phyloP scores from a whole-genome alignment of 257 asterid species.

The Ilex aquifolium region DNA sequence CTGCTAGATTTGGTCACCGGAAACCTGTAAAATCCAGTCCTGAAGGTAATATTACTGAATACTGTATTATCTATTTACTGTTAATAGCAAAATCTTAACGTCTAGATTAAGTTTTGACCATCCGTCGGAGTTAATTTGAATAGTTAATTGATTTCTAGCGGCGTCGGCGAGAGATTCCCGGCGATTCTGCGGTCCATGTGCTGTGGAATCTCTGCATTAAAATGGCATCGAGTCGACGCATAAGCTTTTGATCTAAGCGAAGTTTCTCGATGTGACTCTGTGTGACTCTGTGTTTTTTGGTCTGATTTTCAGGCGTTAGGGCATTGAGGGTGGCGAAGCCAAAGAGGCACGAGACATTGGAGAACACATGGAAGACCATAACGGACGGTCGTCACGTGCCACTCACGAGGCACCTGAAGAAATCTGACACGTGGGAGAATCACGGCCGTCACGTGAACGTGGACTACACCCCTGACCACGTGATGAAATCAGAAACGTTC shows the following conservation, averaged over 20 bases:
- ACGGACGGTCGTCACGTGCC: conserved; percentile 59
- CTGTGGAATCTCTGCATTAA: too few relatives aligned
- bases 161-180: too few relatives aligned
- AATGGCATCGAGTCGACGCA: too few relatives aligned
- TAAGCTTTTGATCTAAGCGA: neutral
- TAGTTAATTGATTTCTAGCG: too few relatives aligned
- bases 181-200: too few relatives aligned
- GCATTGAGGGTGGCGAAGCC: conserved; percentile 34
- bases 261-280: neutral
- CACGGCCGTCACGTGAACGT: conserved; percentile 7
- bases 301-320: conserved; percentile 24
- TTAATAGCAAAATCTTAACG: too few relatives aligned
- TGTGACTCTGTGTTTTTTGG: neutral
- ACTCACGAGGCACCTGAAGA: conserved; percentile 43
- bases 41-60: conserved; percentile 34
- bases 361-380: conserved; percentile 78
- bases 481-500: conserved; percentile 46
- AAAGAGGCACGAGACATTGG: conserved; percentile 50
- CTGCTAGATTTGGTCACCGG: conserved; percentile 40
- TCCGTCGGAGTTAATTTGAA: too few relatives aligned
- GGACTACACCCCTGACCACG: conserved; percentile 13
- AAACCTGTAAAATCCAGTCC: conserved; percentile 33
- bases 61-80: neutral
- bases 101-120: too few relatives aligned
- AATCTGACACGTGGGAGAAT: conserved; percentile 43